Conservation (phyloP, 2,329 filamentous ascomycete genomes). For the Arthrobotrys pseudoclavata region DNA sequence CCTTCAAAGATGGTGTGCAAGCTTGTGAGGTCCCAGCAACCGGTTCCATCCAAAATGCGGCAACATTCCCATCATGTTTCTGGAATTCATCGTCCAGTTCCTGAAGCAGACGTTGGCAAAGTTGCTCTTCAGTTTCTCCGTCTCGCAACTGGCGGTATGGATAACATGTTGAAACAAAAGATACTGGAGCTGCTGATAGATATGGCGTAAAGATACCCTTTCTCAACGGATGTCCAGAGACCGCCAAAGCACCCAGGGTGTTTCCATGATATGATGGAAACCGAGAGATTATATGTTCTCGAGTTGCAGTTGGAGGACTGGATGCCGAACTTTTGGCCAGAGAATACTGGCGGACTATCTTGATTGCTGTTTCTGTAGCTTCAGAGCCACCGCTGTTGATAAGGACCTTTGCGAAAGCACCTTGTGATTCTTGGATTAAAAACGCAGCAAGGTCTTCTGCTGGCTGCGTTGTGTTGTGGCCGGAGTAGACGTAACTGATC, state of each 20-base stretch:
- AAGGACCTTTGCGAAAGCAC: conserved; percentile 49
- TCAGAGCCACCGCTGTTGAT: conserved; percentile 70
- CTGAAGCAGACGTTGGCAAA: conserved; percentile 73
- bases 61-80: conserved; percentile 76
- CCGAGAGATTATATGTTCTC: conserved; percentile 75
- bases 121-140: conserved; percentile 72
- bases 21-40: conserved; percentile 70
- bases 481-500: conserved; percentile 65
- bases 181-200: conserved; percentile 70
- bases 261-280: conserved; percentile 78
- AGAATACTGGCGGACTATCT: conserved; percentile 77
- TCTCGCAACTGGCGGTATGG: conserved; percentile 72
- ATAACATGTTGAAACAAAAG: conserved; percentile 76
- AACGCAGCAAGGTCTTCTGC: conserved; percentile 72
- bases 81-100: conserved; percentile 80
- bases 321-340: conserved; percentile 69
- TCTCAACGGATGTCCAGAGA: conserved; percentile 75
- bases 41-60: conserved; percentile 55
- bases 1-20: conserved; percentile 75
- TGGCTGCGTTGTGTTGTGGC: conserved; percentile 68
- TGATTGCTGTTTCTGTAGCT: conserved; percentile 77
- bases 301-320: conserved; percentile 68
- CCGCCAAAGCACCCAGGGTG: conserved; percentile 76
- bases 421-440: conserved; percentile 66
- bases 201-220: conserved; percentile 75